Conservation (phyloP, 768 basidiomycete genomes). For the Russula olivacea region DNA sequence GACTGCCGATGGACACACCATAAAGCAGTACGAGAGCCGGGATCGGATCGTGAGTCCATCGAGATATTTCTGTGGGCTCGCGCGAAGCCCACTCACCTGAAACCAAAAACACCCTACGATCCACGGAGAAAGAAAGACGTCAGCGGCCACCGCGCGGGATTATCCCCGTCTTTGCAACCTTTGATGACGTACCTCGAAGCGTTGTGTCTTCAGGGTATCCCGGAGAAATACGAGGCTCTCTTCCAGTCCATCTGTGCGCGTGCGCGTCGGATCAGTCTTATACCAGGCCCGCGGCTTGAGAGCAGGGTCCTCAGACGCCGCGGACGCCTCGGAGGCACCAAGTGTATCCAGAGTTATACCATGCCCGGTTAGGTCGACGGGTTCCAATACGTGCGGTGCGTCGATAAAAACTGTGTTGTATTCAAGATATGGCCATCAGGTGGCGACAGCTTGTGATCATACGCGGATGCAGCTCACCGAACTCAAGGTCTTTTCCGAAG, state of each 20-base stretch:
- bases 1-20: slow-evolving; percentile 37
- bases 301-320: slow-evolving; percentile 42
- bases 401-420: slow-evolving; percentile 59
- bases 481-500: slow-evolving; percentile 53
- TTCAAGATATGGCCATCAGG: neutral
- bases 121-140: slow-evolving; percentile 4
- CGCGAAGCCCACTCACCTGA: slow-evolving; percentile 44
- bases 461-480: slow-evolving; percentile 39
- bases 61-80: neutral
- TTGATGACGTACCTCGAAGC: slow-evolving; percentile 53
- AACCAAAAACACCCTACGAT: slow-evolving; percentile 68
- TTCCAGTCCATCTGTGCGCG: slow-evolving; percentile 48
- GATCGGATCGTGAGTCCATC: slow-evolving; percentile 9
- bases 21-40: neutral
- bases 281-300: slow-evolving; percentile 69
- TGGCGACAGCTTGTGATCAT: neutral
- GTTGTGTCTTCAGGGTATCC: slow-evolving; percentile 51
- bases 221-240: slow-evolving; percentile 50
- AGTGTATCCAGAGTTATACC: slow-evolving; percentile 32
- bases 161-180: neutral
- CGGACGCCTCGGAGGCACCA: slow-evolving; percentile 37
- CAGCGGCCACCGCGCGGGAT: slow-evolving; percentile 9
- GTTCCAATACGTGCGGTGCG: slow-evolving; percentile 60
- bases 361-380: slow-evolving; percentile 48
- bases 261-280: slow-evolving; percentile 48